Conservation (phyloP, 768 basidiomycete genomes). For the Russula emetica region DNA sequence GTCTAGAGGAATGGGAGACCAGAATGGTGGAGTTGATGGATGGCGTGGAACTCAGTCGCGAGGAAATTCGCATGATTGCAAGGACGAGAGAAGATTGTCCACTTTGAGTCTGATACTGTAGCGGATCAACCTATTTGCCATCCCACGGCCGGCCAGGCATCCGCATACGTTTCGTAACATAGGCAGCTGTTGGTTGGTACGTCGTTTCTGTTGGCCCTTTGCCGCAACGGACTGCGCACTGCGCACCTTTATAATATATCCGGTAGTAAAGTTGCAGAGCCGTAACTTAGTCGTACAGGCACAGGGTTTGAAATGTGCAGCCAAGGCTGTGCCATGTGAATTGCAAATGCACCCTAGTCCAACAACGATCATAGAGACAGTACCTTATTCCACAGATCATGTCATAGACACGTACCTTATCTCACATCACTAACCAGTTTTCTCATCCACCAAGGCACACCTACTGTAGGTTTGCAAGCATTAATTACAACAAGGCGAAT, state of each 20-base stretch:
- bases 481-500: not conserved
- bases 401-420: not conserved
- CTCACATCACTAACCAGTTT: not conserved
- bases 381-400: not conserved
- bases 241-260: not conserved
- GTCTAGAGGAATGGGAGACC: slow-evolving; percentile 50
- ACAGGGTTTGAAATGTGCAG: too few relatives aligned
- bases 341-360: not conserved
- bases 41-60: slow-evolving; percentile 55
- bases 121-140: not conserved
- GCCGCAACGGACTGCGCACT: not conserved
- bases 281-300: too few relatives aligned
- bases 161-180: not conserved
- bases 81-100: slow-evolving; percentile 42
- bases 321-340: not conserved
- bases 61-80: slow-evolving; percentile 57
- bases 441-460: not conserved
- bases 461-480: too few relatives aligned
- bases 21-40: slow-evolving; percentile 50
- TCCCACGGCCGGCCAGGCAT: not conserved
- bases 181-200: too few relatives aligned
- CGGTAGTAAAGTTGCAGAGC: not conserved
- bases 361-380: not conserved
- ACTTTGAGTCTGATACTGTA: slow-evolving; percentile 20
- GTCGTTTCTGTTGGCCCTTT: not conserved